Base-by-base conservation (phyloP, 2,329 filamentous ascomycete species). In the Aspergillus japonicus region DNA sequence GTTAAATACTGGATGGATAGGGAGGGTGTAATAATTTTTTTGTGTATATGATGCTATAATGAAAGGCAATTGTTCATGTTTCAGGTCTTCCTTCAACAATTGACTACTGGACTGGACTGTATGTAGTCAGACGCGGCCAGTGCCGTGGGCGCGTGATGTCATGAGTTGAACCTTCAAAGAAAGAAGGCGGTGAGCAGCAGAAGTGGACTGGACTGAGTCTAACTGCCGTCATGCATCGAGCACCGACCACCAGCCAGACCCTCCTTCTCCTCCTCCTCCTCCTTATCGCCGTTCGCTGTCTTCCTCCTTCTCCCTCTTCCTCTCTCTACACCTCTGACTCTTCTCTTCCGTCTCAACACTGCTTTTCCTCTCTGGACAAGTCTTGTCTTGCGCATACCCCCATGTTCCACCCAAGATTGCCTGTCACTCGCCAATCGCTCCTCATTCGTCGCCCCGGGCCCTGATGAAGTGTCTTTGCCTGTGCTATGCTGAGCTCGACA, bases 341-440 rank as follows among this genome's bases (percentile, higher is more conserved):
- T 12, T 5, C 33, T 35, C 5, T 12, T 35, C 14, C 11, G 33
- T 16, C 23, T 48, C 24, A 35, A 51, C 48, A 50, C 56, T 44
- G 50, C 54, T 57, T 39, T 54, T 57, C 56, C 51, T 16, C 39
- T 16, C n/a, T 3, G 16, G 39, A 19, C 39, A 16, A 44, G 39
- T 44, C 39, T n/a, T 3, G 14, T 44, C 14, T 44, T 16, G 39
- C 39, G 39, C 39, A 12, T 19, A 44, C 39, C 57, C 60, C 54
- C 56, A 64, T 65, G 64, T 62, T 60, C 60, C 62, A 65, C 59
- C 50, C 47, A 54, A 55, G 56, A 56, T 59, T 58, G 61, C 61
- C 59, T 62, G 59, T 50, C 50, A 54, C 59, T 53, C 59, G 51
- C 60, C 60, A 61, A 57, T 62, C 47, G 21, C 35, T 47, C 48